Base-by-base conservation (phyloP, 2,329 filamentous ascomycete genomes). In the Colletotrichum eleusines region DNA sequence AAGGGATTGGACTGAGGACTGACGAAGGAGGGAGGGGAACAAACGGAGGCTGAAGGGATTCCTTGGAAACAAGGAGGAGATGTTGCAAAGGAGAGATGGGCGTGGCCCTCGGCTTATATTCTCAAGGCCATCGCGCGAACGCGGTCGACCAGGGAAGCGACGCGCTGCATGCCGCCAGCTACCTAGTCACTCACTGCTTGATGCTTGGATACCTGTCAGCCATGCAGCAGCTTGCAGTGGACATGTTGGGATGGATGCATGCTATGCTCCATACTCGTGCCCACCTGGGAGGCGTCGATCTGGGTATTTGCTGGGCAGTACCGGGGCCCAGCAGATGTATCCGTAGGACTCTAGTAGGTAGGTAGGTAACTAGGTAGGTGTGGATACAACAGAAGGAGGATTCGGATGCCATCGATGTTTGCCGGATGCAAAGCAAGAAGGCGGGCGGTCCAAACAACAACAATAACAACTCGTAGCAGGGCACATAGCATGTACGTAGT, bases 291-390 rank as follows among this genome's bases (percentile, higher is more conserved):
- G 18, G 35, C 64, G 33, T 58, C 50, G 51, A 57, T 68, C 68
- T 68, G 68, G 68, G 68, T 51, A 61, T 69, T 66, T 28, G 40
- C 55, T 69, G 38, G 67, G 62, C 46, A 40, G 9, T 46, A 50
- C 38, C 18, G 40, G 62, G 28, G 55, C 55, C 60, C 53, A 57
- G 33, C 42, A 23, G n/a, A 57, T 61, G 63, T 40, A 40, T 40
- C 38, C 38, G 5, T 40, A 33, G 42, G 40, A 33, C 33, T 70
- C 57, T 57, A 50, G n/a, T n/a, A n/a, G n/a, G n/a, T n/a, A n/a
- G n/a, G n/a, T n/a, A n/a, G n/a, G n/a, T n/a, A n/a, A n/a, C n/a
- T n/a, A n/a, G n/a, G n/a, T n/a, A n/a, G n/a, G n/a, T n/a, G n/a
- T n/a, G n/a, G n/a, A n/a, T n/a, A n/a, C n/a, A n/a, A n/a, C n/a